A percentile compares a stretch with the other conserved stretches of the same genome.
Evolutionary conservation across 768 basidiomycete species (phyloP).

Genomic region (Xerocomus potaroensis): DNA sequence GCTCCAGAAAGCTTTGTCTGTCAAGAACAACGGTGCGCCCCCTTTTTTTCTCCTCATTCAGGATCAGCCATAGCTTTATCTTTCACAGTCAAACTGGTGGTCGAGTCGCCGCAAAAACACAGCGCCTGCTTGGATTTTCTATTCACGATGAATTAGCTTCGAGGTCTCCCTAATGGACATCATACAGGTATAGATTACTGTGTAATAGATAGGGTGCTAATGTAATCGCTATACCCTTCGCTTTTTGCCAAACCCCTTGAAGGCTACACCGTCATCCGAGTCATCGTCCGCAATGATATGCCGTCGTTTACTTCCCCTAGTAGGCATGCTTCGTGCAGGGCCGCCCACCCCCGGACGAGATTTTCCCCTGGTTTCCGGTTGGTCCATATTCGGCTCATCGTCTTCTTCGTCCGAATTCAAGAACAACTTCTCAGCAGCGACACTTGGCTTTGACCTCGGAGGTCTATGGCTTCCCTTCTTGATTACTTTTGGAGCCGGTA

Average conservation of each 20-base stretch:
- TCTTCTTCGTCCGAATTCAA: conserved; percentile 47
- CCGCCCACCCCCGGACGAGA: conserved; percentile 6
- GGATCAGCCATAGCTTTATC: not conserved
- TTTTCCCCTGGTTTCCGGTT: not conserved
- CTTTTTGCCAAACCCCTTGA: conserved; percentile 54
- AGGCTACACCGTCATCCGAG: conserved; percentile 68
- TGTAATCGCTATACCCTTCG: conserved; percentile 8
- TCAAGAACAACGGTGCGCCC: conserved; percentile 79
- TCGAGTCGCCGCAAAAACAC: conserved; percentile 85
- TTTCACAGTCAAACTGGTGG: conserved; percentile 75
- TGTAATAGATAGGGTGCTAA: not conserved
- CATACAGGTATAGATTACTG: conserved; percentile 2
- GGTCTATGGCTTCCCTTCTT: conserved; percentile 18
- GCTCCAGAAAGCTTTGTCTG: conserved; percentile 98
- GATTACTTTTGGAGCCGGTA: conserved; percentile 11
- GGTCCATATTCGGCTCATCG: not conserved
- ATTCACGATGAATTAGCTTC: conserved; percentile 64
- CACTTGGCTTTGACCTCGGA: conserved; percentile 27
- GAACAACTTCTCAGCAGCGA: conserved; percentile 41
- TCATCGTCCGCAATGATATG: conserved; percentile 56
- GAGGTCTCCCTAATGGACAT: conserved; percentile 2
- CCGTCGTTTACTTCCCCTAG: conserved; percentile 21
- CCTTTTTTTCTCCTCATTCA: not conserved
- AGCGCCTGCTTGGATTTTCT: conserved; percentile 78
- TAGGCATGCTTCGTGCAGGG: conserved; percentile 1